Base-by-base conservation (phyloP, 2,329 filamentous ascomycete species). In the Hypoxylon sp. region DNA sequence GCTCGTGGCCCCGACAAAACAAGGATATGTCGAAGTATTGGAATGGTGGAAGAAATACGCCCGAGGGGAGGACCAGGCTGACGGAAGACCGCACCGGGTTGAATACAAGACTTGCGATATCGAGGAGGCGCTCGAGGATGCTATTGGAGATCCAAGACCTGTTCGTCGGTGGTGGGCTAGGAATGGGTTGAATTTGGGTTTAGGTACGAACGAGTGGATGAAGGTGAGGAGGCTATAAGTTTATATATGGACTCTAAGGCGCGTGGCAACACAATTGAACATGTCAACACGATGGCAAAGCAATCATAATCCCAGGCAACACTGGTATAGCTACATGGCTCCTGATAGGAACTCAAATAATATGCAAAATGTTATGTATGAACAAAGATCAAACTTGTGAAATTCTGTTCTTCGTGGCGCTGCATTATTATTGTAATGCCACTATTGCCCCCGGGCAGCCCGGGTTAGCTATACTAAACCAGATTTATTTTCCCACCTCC, bases 41-140 rank as follows among this genome's bases (percentile, higher is more conserved):
- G 93, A 97, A 78, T 98, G 95, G 95, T 98, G 95, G 94, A 92
- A 92, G 76, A 86, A 85, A 58, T 92, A 90, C 73, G 87, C 87
- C 6, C 82, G 86, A 58, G 84, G 87, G 53, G 83, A 86, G 74
- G 35, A 65, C 29, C 81, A 87, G 33, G 83, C 83, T 0, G 85
- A 86, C 14, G 81, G 84, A 33, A 83, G 83, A 69, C 89, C 90
- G 0, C 85, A 94, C 73, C 87, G 88, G 57, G 94, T 98, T 26
- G 94, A 97, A 79, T 98, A 97, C 80, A 94, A 95, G 79, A 97
- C 94, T 0, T 97, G 94, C 79, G 94, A 97, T 79, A 96, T 98
- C 68, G 94, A 98, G 78, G 95, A 98, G 81, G 94, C 94, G 0
- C 85, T 98, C 42, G 94, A 98, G 78, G 94, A 97, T 78, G 93